Evolutionary conservation across 331 rosid genomes (phyloP).

Genomic region (Ulmus americana): DNA sequence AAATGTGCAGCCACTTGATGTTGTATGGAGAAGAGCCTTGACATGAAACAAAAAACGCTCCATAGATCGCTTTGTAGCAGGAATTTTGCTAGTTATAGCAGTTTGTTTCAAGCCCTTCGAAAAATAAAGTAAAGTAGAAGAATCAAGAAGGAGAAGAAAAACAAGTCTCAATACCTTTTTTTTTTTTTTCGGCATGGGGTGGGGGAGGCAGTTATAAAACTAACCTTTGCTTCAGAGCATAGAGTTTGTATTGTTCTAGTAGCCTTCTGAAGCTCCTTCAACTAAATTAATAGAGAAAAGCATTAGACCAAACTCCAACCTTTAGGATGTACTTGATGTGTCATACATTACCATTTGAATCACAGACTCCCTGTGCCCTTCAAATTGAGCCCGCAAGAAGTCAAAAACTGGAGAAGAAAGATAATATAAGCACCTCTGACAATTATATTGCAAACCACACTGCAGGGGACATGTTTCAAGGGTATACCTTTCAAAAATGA

Average conservation of each 20-base stretch:
- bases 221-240: constrained; percentile 43
- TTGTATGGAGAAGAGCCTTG: constrained; percentile 35
- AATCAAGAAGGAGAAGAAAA: constrained; percentile 10
- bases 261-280: constrained; percentile 38
- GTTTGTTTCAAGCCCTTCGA: constrained; percentile 36
- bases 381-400: constrained; percentile 35
- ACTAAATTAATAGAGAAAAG: constrained; percentile 15
- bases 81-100: constrained; percentile 35
- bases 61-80: constrained; percentile 42
- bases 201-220: background rate
- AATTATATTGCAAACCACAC: background rate
- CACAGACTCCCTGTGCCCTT: constrained; percentile 23
- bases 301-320: background rate
- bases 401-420: constrained; percentile 32
- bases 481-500: constrained; percentile 36
- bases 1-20: constrained; percentile 36
- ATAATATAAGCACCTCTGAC: background rate
- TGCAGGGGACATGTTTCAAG: background rate
- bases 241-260: constrained; percentile 41
- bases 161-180: background rate
- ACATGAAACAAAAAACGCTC: constrained; percentile 37
- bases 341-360: constrained; percentile 31
- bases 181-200: too few relatives aligned
- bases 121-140: background rate
- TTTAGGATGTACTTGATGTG: background rate